Evolutionary conservation across 2,329 filamentous ascomycete species (phyloP).

Genomic region (Fusarium transvaalense): DNA sequence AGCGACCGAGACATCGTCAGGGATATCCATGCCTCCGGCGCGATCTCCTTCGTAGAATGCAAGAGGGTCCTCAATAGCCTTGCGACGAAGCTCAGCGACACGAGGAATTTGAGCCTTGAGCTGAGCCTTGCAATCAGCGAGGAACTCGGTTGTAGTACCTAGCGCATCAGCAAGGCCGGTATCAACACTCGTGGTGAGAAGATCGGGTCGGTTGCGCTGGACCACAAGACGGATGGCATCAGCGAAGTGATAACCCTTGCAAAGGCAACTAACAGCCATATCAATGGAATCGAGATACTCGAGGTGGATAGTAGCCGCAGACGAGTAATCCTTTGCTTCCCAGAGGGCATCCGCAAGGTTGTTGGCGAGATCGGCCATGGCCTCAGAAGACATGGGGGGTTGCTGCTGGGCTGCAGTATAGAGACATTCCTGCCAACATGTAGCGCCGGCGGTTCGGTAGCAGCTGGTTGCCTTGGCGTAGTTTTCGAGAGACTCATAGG

Average conservation of each 20-base stretch:
- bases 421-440: slow-evolving; percentile 90
- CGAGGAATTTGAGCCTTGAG: slow-evolving; percentile 87
- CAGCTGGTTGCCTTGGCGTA: slow-evolving; percentile 81
- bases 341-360: slow-evolving; percentile 81
- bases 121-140: slow-evolving; percentile 92
- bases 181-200: slow-evolving; percentile 80
- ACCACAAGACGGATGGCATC: slow-evolving; percentile 86
- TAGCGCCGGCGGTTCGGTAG: slow-evolving; percentile 82
- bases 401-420: slow-evolving; percentile 77
- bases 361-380: slow-evolving; percentile 76
- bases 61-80: slow-evolving; percentile 86
- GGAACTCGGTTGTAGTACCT: slow-evolving; percentile 85
- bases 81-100: slow-evolving; percentile 82
- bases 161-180: slow-evolving; percentile 83
- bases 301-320: slow-evolving; percentile 82
- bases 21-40: slow-evolving; percentile 75
- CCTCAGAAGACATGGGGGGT: slow-evolving; percentile 69
- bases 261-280: slow-evolving; percentile 79
- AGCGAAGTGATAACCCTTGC: slow-evolving; percentile 87
- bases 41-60: slow-evolving; percentile 88
- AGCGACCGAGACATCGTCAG: slow-evolving; percentile 92
- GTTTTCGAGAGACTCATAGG: slow-evolving; percentile 87
- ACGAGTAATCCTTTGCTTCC: slow-evolving; percentile 85
- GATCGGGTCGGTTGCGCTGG: slow-evolving; percentile 68
- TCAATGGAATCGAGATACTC: slow-evolving; percentile 83